These are phyloP conservation scores for Aspergillus melleus DNA, from an alignment of 2,329 filamentous ascomycete genomes.

Conservation along the genomic window DNA sequence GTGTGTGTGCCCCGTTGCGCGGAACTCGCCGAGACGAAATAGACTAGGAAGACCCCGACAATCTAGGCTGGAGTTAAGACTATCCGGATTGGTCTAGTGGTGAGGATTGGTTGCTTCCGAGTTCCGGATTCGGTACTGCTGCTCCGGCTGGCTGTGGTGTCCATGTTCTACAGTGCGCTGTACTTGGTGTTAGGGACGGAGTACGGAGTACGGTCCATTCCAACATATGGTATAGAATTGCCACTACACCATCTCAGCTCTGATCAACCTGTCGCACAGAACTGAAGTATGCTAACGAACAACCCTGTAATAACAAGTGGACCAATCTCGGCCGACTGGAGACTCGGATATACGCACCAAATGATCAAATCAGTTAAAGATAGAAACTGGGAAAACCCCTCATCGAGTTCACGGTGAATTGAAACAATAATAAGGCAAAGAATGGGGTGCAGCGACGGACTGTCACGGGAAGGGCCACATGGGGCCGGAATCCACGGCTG, in stretches of 20 bases:
- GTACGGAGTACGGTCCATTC: no score
- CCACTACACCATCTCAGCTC: neutral
- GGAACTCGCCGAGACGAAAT: neutral
- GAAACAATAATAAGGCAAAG: neutral
- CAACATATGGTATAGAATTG: neutral
- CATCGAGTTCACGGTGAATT: neutral
- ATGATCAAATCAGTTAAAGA: no score
- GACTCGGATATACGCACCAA: no score
- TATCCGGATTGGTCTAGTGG: neutral
- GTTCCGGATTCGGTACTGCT: neutral
- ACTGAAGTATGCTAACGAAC: neutral
- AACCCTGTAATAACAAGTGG: no score
- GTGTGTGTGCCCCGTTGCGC: neutral
- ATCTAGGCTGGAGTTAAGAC: neutral
- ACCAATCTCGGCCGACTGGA: neutral
- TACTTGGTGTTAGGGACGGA: no score
- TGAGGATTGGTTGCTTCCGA: neutral
- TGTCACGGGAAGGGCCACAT: slow-evolving; percentile 14
- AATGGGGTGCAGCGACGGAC: slow-evolving; percentile 8
- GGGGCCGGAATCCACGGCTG: slow-evolving; percentile 5
- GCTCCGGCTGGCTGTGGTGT: neutral
- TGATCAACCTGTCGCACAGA: no score
- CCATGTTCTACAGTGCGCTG: no score
- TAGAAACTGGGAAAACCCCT: neutral
- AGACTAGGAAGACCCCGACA: neutral